Conservation (phyloP, 176 grass and related monocot genomes). For the Oryza australiensis region DNA sequence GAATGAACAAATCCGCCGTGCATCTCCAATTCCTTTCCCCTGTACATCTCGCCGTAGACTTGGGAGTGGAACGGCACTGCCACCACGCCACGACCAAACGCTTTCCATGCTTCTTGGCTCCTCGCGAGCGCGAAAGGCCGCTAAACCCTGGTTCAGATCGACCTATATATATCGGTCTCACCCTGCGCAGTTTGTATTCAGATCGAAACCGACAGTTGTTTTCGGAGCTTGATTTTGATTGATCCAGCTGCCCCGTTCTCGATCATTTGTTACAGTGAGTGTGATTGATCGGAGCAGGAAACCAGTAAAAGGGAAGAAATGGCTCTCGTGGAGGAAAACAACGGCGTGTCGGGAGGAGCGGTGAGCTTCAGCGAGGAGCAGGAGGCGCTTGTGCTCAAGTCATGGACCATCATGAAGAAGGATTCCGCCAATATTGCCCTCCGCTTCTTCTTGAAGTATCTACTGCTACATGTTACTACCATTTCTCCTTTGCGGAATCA, state of each 20-base stretch:
- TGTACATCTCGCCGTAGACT: neutral
- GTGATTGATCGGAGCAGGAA: neutral
- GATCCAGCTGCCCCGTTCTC: neutral
- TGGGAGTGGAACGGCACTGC: neutral
- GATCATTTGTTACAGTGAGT: neutral
- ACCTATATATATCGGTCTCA: slow-evolving; percentile 25
- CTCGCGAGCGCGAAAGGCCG: slow-evolving; percentile 33
- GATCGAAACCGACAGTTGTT: slow-evolving; percentile 6
- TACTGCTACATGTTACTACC: neutral
- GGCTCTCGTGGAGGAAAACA: slow-evolving; percentile 38
- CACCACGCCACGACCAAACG: neutral
- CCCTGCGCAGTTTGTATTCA: neutral
- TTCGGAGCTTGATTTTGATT: neutral
- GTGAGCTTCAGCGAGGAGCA: slow-evolving; percentile 73
- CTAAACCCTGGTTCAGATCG: neutral
- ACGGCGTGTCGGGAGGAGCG: neutral
- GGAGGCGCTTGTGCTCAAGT: slow-evolving; percentile 82
- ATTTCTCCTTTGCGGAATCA: neutral
- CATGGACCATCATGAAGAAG: slow-evolving; percentile 94
- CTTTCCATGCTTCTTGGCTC: slow-evolving; percentile 25
- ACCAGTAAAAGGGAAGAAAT: slow-evolving; percentile 36
- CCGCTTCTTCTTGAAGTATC: slow-evolving; percentile 86
- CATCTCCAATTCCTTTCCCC: too few relatives aligned
- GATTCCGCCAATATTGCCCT: slow-evolving; percentile 65
- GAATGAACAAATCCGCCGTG: neutral